These are phyloP conservation scores for Globisporangium emineosum DNA, from an alignment of 352 stramenopile species.

Conservation along the genomic window DNA sequence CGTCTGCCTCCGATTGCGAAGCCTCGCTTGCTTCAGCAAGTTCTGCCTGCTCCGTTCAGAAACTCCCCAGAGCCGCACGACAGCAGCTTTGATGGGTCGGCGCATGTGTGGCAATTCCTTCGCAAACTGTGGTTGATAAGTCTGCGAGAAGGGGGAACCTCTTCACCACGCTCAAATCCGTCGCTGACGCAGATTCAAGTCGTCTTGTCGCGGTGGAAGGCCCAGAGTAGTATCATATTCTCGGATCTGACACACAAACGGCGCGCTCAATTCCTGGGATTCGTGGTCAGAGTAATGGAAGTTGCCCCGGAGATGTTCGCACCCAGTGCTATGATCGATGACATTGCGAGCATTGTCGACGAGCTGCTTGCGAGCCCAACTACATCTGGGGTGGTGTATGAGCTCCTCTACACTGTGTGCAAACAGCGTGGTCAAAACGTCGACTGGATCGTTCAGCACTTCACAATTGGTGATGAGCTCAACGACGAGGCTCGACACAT, in stretches of 20 bases:
- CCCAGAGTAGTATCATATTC: background rate
- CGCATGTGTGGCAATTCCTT: constrained; percentile 28
- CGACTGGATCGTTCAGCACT: constrained; percentile 6
- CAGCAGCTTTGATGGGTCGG: constrained; percentile 24
- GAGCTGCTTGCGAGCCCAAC: constrained; percentile 1
- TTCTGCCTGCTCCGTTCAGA: constrained; percentile 16
- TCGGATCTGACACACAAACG: background rate
- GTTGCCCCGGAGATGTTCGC: background rate
- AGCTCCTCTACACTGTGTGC: constrained; percentile 16
- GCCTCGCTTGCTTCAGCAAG: constrained; percentile 5
- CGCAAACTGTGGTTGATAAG: constrained; percentile 19
- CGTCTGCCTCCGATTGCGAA: background rate
- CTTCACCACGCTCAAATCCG: background rate
- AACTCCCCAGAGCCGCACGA: constrained; percentile 20
- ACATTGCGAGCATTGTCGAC: constrained; percentile 7
- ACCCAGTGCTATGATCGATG: background rate
- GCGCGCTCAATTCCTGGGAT: constrained; percentile 8
- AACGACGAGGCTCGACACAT: background rate
- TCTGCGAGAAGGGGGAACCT: background rate
- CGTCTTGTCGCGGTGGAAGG: constrained; percentile 10
- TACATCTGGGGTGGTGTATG: constrained; percentile 8
- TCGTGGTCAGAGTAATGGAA: constrained; percentile 5
- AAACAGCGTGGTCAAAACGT: background rate
- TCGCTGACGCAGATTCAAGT: background rate
- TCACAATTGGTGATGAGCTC: background rate